Evolutionary conservation across 768 basidiomycete genomes (phyloP), one percentile per base, ranked within the genome.

Genomic region (Pulveroboletus sp.): DNA sequence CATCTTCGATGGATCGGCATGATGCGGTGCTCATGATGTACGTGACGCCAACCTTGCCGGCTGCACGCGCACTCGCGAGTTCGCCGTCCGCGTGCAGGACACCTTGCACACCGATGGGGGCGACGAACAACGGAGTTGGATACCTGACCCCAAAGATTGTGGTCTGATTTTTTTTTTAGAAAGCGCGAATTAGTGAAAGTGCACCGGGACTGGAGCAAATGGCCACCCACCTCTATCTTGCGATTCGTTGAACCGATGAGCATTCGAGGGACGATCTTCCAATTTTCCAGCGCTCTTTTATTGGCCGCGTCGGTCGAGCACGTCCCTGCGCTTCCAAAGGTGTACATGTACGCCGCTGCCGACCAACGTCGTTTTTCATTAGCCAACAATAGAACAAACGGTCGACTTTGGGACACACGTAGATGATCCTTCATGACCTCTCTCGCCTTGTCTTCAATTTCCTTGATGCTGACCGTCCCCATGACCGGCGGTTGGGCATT

Each of bases 261-360:
- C 87, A 90, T 89, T 6, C 84, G 79, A 3, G 90, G 90, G n/a
- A 93, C 72, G 62, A 94, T 86, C 31, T 77, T 78, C 74, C 78
- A 91, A 46, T 74, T 80, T 20, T 80, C 72, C 45, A 92, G 75
- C 3, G 81, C 84, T 34, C 69, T 74, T 29, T 73, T 73, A 59
- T 94, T 94, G 42, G 79, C 80, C 10, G 63, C 71, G 61, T 86
- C 79, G 2, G 92, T 94, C 24, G 76, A 71, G 47, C 75, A 73
- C 3, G 80, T 77, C 1, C 91, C 92, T 10, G 91, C 90, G 52
- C 81, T 88, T 35, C 87, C 88, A 47, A 78, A 79, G 3, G 84
- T 83, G 59, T 91, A 94, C 69, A 81, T 73, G 69, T 84, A 94
- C 9, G 87, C 75, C 67, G 47, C 82, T 88, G 74, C 9, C 14